Base-by-base conservation (phyloP, 2,329 filamentous ascomycete genomes). In the Fusarium sp. region DNA sequence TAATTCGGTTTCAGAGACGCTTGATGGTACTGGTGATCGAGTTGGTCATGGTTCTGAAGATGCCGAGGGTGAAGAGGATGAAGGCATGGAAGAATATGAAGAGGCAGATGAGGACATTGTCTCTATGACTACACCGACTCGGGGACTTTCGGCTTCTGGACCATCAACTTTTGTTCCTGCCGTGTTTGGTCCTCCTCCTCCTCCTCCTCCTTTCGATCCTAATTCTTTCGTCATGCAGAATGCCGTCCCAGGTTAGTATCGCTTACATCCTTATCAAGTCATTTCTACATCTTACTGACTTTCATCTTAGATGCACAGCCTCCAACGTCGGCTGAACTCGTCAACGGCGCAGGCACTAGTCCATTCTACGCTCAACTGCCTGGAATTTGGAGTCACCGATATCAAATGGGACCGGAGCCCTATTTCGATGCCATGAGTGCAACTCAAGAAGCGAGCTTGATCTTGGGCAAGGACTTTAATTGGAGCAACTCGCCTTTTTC, bases 401-500 rank as follows among this genome's bases (percentile, higher is more conserved):
- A 81, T 35, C 79, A 81, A 16, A 80, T 80, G 68, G 79, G 79
- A 0, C 63, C 77, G 14, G 72, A 79, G 3, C 75, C 79, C 0
- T 81, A 80, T 38, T 46, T 76, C 6, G 62, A 69, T 1, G 79
- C 78, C 16, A 71, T 80, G 16, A 72, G 49, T 5, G 77, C 77
- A 9, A 74, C 71, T 3, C 27, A 76, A 17, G 59, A 76, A 11
- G 76, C 77, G 0, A 78, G 67, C 16, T 14, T 75, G 0, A 67
- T 74, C 0, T n/a, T 75, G 0, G 74, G 79, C 0, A 80, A 78
- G 10, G 67, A 79, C 14, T 81, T 78, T 58, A 57, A 70, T 0
- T 59, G 76, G 2, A 78, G 78, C 0, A 81, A 81, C 12, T 81
- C 79, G 0, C 79, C 79, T 0, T 81, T 81, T 49, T 81, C 79